Percentiles rank a stretch among this genome's conserved stretches.
These are phyloP conservation scores for Monilinia laxa DNA, from an alignment of 2,329 filamentous ascomycete genomes.

Conservation along the genomic window DNA sequence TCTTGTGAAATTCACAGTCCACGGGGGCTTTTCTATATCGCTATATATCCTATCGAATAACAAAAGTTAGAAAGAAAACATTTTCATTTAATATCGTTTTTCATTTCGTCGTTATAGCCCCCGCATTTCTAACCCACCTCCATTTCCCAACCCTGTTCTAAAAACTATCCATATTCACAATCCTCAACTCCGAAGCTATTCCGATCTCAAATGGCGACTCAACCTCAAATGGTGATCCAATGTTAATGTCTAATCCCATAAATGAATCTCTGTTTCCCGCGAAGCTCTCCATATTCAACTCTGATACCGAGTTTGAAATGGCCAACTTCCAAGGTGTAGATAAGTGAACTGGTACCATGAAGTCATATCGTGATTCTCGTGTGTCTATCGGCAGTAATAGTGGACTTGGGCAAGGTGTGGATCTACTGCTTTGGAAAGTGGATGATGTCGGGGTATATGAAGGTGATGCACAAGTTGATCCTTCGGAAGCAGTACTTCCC, in stretches of 20 bases:
- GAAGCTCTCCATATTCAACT: not conserved
- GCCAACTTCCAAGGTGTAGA: constrained; percentile 7
- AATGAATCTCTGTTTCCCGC: not conserved
- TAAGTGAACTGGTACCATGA: not conserved
- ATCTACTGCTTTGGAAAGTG: constrained; percentile 2
- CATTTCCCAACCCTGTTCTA: not conserved
- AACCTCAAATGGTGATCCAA: constrained; percentile 18
- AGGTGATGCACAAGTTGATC: not conserved
- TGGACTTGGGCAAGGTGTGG: constrained; percentile 3
- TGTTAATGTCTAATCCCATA: not conserved
- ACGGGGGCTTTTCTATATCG: too few species aligned
- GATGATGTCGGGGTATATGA: constrained; percentile 1
- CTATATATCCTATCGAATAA: too few species aligned
- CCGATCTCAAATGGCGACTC: constrained; percentile 13
- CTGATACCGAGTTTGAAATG: not conserved
- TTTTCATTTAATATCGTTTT: constrained; percentile 14
- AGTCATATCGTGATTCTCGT: constrained; percentile 5
- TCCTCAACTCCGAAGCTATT: constrained; percentile 10
- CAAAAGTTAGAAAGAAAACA: not conserved
- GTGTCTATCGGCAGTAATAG: not conserved
- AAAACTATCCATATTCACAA: constrained; percentile 7
- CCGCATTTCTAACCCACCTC: too few species aligned
- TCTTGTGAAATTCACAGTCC: too few species aligned
- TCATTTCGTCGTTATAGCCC: constrained; percentile 1
- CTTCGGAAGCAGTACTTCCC: constrained; percentile 5